Evolutionary conservation across 495 filamentous ascomycete species (phyloP).

Genomic region (Hypoxylon fragiforme): DNA sequence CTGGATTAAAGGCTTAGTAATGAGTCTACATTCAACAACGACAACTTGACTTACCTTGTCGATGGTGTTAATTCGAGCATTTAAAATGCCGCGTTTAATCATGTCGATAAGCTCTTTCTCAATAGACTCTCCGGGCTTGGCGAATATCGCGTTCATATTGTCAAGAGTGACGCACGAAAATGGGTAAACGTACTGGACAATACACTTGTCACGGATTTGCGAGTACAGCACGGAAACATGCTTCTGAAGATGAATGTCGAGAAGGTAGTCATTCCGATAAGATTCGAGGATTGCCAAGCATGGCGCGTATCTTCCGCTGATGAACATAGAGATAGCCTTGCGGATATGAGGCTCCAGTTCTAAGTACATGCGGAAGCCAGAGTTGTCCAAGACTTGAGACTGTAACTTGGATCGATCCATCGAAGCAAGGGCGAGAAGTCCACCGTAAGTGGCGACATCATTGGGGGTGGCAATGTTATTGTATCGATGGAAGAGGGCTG

Average conservation of each 20-base stretch:
- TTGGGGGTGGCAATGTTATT: constrained; percentile 78
- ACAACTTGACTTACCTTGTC: constrained; percentile 58
- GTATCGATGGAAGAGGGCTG: constrained; percentile 58
- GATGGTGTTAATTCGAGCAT: constrained; percentile 82
- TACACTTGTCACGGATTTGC: constrained; percentile 82
- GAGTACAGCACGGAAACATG: constrained; percentile 72
- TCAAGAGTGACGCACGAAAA: constrained; percentile 75
- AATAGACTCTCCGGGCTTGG: constrained; percentile 58
- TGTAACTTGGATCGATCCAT: constrained; percentile 82
- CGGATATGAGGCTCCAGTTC: constrained; percentile 94
- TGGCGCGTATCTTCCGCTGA: constrained; percentile 79
- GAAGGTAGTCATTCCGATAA: constrained; percentile 80
- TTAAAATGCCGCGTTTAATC: constrained; percentile 70
- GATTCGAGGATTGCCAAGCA: constrained; percentile 81
- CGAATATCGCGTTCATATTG: constrained; percentile 69
- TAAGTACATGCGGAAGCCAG: constrained; percentile 79
- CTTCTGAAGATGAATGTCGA: constrained; percentile 83
- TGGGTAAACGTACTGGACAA: constrained; percentile 85
- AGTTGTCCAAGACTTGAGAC: constrained; percentile 73
- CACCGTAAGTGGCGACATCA: constrained; percentile 91
- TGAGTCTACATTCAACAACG: neutral
- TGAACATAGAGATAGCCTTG: constrained; percentile 84
- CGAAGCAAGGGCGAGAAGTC: constrained; percentile 84
- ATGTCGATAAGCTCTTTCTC: constrained; percentile 76
- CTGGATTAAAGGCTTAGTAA: constrained; percentile 37